phyloP scores from a whole-genome alignment of 208 protist genomes.

The Naegleria lovaniensis region DNA sequence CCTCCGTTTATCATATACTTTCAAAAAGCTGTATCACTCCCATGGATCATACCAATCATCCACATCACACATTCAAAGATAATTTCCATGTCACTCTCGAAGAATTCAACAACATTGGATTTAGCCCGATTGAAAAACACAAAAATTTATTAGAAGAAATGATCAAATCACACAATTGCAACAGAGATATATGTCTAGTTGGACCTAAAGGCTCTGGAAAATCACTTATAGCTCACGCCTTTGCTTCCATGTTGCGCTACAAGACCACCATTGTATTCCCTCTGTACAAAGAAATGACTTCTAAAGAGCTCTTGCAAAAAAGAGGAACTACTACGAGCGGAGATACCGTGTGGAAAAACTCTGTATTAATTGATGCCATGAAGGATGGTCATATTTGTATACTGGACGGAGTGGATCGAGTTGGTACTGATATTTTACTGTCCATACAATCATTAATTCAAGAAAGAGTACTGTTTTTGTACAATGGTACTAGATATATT shows the following conservation, averaged over 20 bases:
- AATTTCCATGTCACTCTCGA: no score
- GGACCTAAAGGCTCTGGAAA: slow-evolving; percentile 79
- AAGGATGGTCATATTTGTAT: slow-evolving; percentile 67
- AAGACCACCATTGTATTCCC: slow-evolving; percentile 58
- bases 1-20: neutral
- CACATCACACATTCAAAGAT: no score
- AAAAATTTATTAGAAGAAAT: slow-evolving; percentile 11
- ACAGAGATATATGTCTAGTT: slow-evolving; percentile 68
- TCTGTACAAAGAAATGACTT: slow-evolving; percentile 84
- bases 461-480: slow-evolving; percentile 41
- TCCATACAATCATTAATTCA: slow-evolving; percentile 32
- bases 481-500: slow-evolving; percentile 39
- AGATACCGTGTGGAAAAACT: slow-evolving; percentile 77
- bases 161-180: slow-evolving; percentile 46
- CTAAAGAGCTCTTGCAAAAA: slow-evolving; percentile 83
- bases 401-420: slow-evolving; percentile 80
- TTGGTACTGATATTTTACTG: neutral
- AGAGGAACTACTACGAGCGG: slow-evolving; percentile 66
- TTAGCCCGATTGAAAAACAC: neutral
- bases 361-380: slow-evolving; percentile 70
- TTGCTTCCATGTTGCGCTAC: slow-evolving; percentile 65
- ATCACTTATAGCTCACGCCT: slow-evolving; percentile 62
- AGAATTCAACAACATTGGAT: neutral
- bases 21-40: neutral
- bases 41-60: no score